Evolutionary conservation across 2,329 filamentous ascomycete genomes (phyloP).

Genomic region (Domatiomyces globalis): DNA sequence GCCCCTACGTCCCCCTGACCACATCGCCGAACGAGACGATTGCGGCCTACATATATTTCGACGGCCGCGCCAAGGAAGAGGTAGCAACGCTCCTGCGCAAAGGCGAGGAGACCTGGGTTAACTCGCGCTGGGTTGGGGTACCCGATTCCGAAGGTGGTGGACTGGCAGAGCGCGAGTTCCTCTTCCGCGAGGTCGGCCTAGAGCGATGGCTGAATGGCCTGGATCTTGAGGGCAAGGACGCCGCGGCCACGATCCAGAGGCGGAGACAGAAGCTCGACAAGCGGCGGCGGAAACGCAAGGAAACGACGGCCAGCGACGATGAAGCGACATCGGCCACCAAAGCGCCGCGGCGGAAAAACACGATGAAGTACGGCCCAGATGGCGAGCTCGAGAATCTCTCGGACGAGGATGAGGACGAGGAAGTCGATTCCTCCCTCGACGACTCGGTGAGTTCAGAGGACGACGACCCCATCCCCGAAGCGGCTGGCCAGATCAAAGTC

Average conservation of each 20-base stretch:
- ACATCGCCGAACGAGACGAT: constrained; percentile 92
- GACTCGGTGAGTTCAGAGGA: constrained; percentile 54
- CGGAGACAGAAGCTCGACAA: constrained; percentile 60
- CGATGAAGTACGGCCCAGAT: constrained; percentile 69
- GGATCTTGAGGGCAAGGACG: constrained; percentile 86
- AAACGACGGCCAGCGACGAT: constrained; percentile 32
- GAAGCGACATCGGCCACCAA: constrained; percentile 20
- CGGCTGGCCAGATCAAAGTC: constrained; percentile 94
- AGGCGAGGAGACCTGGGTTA: constrained; percentile 98
- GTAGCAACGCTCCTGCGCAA: constrained; percentile 84
- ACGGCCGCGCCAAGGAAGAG: constrained; percentile 87
- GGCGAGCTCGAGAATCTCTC: constrained; percentile 57
- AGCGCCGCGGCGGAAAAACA: constrained; percentile 32
- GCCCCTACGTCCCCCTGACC: constrained; percentile 82
- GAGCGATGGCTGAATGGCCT: constrained; percentile 94
- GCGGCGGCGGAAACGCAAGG: constrained; percentile 62
- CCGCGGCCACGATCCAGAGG: constrained; percentile 55
- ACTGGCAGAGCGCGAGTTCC: constrained; percentile 85
- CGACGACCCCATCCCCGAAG: constrained; percentile 76
- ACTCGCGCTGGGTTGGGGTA: constrained; percentile 92
- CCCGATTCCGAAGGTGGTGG: constrained; percentile 83
- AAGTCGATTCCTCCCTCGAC: constrained; percentile 34
- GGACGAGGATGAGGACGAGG: constrained; percentile 43
- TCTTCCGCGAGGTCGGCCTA: constrained; percentile 91
- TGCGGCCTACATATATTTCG: constrained; percentile 97